These are phyloP conservation scores for Wickerhamomyces chambardii DNA, from an alignment of 805 yeast species.

Conservation along the genomic window DNA sequence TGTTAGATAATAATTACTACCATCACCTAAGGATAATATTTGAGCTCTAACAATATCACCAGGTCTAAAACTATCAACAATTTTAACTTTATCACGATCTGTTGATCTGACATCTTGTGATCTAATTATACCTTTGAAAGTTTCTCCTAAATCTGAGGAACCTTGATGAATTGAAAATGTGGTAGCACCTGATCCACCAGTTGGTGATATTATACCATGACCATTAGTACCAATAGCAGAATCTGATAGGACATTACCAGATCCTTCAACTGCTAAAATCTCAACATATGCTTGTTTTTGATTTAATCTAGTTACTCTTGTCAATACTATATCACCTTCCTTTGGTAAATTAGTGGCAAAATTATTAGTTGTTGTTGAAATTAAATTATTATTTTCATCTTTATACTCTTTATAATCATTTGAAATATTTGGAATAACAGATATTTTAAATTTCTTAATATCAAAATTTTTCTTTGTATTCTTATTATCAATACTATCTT, in stretches of 20 bases:
- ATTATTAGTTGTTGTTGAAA: slow-evolving; percentile 9
- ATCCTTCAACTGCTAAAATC: slow-evolving; percentile 59
- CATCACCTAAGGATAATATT: slow-evolving; percentile 85
- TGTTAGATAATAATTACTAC: slow-evolving; percentile 78
- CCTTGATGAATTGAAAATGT: slow-evolving; percentile 32
- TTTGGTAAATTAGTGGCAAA: slow-evolving; percentile 55
- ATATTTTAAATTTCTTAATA: slow-evolving; percentile 14
- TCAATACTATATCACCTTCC: slow-evolving; percentile 78
- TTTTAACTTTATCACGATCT: slow-evolving; percentile 79
- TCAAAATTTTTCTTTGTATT: slow-evolving; percentile 6
- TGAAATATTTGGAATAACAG: slow-evolving; percentile 17
- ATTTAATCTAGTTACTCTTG: slow-evolving; percentile 59
- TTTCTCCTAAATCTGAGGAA: slow-evolving; percentile 77
- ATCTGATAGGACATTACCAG: slow-evolving; percentile 48
- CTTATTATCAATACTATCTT: slow-evolving; percentile 3
- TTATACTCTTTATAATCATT: slow-evolving; percentile 7
- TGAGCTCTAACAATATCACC: slow-evolving; percentile 88
- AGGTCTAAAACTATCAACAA: slow-evolving; percentile 74
- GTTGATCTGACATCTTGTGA: slow-evolving; percentile 86
- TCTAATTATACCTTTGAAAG: slow-evolving; percentile 79
- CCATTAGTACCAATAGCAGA: slow-evolving; percentile 61
- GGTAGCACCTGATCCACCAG: slow-evolving; percentile 49
- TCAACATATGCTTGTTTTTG: slow-evolving; percentile 71
- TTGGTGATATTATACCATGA: slow-evolving; percentile 26
- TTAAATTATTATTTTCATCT: slow-evolving; percentile 2